Base-by-base conservation (phyloP, 2,329 filamentous ascomycete genomes). In the Pseudogymnoascus sp. region DNA sequence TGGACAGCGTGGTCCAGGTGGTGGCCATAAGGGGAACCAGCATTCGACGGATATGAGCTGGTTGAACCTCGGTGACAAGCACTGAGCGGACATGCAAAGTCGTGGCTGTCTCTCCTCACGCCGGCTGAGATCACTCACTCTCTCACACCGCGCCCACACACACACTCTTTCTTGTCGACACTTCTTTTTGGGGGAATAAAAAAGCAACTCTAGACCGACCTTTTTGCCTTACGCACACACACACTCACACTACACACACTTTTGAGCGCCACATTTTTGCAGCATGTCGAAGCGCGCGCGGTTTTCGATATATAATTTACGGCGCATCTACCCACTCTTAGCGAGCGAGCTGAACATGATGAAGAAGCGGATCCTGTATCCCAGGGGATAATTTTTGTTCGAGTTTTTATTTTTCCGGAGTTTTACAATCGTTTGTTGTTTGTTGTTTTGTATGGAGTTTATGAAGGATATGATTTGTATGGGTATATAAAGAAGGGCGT, bases 31-130 rank as follows among this genome's bases (percentile, higher is more conserved):
- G 80, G 15, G 81, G 83, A 31, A 73, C 76, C 48, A 61, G 36
- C 65, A 67, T 25, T 60, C 62, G 5, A 15, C 61, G 12, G 89
- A 92, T 72, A 89, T 92, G 87, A 90, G 87, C 74, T 92, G 89
- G 89, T 75, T 92, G 65, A 91, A 92, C 70, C 78, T 92, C 15
- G 86, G 85, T 55, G 81, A 82, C 8, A 45, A 25, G 42, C 42
- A 48, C 29, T 48, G 42, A 48, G 13, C 2, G 13, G 21, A 4
- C 7, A 7, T 12, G 9, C 8, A 48, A 10, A 5, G 27, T n/a
- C 4, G 42, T 29, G 25, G 15, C 25, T 15, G 15, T 18, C 18
- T 15, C 15, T 9, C 35, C 35, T 12, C 35, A 36, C 35, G 35
- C 35, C 35, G 15, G 18, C 18, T 18, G 18, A 18, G 18, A 18